These are phyloP conservation scores for Citrus cavaleriei DNA, from an alignment of 345 rosid species.

Conservation along the genomic window DNA sequence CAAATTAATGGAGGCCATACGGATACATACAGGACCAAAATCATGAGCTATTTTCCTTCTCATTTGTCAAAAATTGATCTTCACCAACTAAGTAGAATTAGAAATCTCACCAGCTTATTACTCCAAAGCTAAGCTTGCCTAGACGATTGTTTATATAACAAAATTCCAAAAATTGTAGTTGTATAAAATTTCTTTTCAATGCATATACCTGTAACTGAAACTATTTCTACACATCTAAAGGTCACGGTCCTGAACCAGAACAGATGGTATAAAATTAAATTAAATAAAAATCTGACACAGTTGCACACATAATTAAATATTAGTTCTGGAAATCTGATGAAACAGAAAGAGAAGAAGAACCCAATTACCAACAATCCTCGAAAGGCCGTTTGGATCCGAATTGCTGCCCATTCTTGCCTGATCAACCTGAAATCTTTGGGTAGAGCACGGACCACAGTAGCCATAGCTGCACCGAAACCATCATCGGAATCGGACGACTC, in stretches of 20 bases:
- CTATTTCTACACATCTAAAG: not conserved
- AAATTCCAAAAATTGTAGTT: no score
- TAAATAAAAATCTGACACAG: not conserved
- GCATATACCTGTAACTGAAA: not conserved
- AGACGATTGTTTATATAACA: no score
- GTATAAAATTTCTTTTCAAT: no score
- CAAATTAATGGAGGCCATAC: not conserved
- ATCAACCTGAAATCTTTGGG: slow-evolving; percentile 67
- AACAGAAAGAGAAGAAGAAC: not conserved
- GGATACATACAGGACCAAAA: not conserved
- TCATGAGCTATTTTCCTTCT: not conserved
- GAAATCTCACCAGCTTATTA: not conserved
- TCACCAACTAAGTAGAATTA: not conserved
- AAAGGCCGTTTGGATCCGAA: slow-evolving; percentile 81
- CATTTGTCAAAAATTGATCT: not conserved
- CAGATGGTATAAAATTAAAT: not conserved
- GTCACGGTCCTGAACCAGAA: not conserved
- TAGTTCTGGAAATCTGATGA: not conserved
- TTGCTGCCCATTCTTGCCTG: slow-evolving; percentile 86
- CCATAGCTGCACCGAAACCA: slow-evolving; percentile 60
- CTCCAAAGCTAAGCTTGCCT: not conserved
- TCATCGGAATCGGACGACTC: slow-evolving; percentile 55
- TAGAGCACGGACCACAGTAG: slow-evolving; percentile 69
- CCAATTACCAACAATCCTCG: slow-evolving; percentile 69
- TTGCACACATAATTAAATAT: not conserved